phyloP scores from a whole-genome alignment of 2,329 filamentous ascomycete species.

The Beauveria caledonica region DNA sequence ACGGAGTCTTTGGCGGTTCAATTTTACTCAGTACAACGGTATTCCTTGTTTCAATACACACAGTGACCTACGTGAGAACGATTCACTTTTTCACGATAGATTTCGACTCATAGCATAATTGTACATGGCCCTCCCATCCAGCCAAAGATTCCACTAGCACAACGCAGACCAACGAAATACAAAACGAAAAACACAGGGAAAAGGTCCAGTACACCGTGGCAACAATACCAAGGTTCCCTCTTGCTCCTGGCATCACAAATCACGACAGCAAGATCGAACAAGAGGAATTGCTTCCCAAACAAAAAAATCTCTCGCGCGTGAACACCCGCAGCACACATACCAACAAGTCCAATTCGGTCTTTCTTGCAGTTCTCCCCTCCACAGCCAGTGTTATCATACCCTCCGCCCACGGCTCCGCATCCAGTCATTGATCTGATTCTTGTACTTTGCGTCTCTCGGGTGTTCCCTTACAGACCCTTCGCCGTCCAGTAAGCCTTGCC shows the following conservation, averaged over 20 bases:
- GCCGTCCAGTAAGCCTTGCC: conserved; percentile 14
- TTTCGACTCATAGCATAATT: not conserved
- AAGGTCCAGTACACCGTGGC: not conserved
- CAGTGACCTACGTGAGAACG: not conserved
- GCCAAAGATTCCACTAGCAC: not conserved
- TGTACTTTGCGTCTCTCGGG: not conserved
- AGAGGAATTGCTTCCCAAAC: not conserved
- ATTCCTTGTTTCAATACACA: not conserved
- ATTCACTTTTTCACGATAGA: no score
- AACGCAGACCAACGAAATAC: not conserved
- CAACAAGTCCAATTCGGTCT: not conserved
- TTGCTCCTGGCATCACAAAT: not conserved
- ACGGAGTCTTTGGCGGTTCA: not conserved
- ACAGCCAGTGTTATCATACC: not conserved
- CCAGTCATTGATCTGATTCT: not conserved
- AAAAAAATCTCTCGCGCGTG: not conserved
- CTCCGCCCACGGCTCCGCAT: not conserved
- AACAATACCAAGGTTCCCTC: not conserved
- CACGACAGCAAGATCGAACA: not conserved
- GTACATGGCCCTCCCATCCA: not conserved
- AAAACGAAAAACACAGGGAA: not conserved
- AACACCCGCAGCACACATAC: not conserved
- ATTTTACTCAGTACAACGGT: not conserved
- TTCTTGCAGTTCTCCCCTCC: not conserved
- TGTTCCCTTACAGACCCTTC: conserved; percentile 12